These are phyloP conservation scores for Clavariopsis aquatica DNA, from an alignment of 495 filamentous ascomycete species.

Conservation along the genomic window DNA sequence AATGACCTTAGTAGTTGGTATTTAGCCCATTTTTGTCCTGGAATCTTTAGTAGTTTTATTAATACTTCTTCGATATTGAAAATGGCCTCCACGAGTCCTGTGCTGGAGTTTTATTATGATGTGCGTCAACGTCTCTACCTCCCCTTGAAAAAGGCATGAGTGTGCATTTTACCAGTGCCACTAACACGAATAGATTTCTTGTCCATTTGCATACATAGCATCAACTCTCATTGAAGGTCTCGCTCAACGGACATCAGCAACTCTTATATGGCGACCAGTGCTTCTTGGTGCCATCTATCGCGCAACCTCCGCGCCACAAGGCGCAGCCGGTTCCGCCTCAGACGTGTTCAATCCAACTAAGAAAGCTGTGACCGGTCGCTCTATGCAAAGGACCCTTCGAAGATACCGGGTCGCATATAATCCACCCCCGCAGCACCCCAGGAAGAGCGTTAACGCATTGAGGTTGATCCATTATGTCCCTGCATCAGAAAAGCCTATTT, in stretches of 20 bases:
- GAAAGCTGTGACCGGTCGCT: slow-evolving; percentile 27
- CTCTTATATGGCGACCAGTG: slow-evolving; percentile 30
- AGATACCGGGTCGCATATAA: slow-evolving; percentile 29
- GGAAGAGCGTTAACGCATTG: slow-evolving; percentile 31
- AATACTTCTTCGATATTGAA: not conserved
- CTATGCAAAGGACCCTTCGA: slow-evolving; percentile 27
- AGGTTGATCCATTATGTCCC: slow-evolving; percentile 23
- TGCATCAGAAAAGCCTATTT: not conserved
- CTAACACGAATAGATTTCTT: slow-evolving; percentile 21
- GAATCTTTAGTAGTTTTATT: not conserved
- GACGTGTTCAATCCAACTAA: slow-evolving; percentile 39
- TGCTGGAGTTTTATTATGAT: slow-evolving; percentile 26
- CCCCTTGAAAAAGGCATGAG: not conserved
- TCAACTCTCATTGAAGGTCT: slow-evolving; percentile 36
- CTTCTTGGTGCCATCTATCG: slow-evolving; percentile 39
- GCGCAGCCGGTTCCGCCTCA: slow-evolving; percentile 35
- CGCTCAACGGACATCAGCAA: slow-evolving; percentile 18
- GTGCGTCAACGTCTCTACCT: too few relatives aligned
- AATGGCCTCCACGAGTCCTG: slow-evolving; percentile 13
- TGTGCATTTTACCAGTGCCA: not conserved
- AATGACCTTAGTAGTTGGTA: too few relatives aligned
- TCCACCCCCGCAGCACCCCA: slow-evolving; percentile 32
- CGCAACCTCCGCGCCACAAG: slow-evolving; percentile 35
- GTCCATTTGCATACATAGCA: slow-evolving; percentile 36
- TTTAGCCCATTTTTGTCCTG: too few relatives aligned